Conservation (phyloP, 73 alveolate species). For the Strombidium stylifer region DNA sequence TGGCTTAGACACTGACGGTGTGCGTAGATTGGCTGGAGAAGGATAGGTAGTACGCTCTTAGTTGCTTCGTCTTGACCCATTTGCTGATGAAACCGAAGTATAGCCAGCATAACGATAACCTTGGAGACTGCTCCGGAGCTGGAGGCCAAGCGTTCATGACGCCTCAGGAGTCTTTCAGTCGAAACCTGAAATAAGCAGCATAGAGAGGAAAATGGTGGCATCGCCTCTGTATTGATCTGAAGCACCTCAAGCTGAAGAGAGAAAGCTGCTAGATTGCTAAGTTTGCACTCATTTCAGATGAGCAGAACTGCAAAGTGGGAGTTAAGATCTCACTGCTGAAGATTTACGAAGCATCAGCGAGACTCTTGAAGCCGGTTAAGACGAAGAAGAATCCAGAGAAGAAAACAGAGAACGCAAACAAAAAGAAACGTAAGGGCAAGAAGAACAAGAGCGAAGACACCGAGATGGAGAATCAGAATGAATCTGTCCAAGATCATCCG, state of each 20-base stretch:
- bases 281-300: constrained; percentile 23
- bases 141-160: background rate
- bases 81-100: constrained; percentile 6
- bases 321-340: constrained; percentile 16
- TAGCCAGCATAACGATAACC: background rate
- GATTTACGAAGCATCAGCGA: constrained; percentile 3
- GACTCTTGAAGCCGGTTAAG: background rate
- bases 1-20: background rate
- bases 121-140: constrained; percentile 7
- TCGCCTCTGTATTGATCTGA: constrained; percentile 38
- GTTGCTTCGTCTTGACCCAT: constrained; percentile 4
- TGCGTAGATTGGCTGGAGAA: constrained; percentile 34
- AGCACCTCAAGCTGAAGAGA: constrained; percentile 21
- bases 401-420: background rate
- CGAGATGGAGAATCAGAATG: background rate
- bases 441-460: constrained; percentile 3
- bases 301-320: constrained; percentile 32
- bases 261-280: constrained; percentile 17
- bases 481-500: background rate
- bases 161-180: too few relatives aligned
- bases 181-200: constrained; percentile 28
- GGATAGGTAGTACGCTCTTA: constrained; percentile 27
- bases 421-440: background rate
- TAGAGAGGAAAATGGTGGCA: constrained; percentile 65
- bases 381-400: background rate